phyloP scores from a whole-genome alignment of 345 rosid species.

The Syzygium aqueum region DNA sequence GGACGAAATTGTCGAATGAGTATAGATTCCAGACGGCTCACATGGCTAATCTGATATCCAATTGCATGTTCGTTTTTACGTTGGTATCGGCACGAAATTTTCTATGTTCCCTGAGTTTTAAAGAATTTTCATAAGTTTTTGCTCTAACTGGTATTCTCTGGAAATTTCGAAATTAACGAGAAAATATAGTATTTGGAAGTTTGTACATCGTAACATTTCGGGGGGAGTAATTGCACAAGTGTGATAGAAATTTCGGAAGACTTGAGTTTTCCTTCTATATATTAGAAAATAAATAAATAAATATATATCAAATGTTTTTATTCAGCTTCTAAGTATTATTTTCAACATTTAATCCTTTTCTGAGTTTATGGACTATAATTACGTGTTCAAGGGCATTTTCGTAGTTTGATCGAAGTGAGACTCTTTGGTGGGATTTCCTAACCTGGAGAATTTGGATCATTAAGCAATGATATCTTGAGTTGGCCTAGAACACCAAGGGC shows the following conservation, averaged over 20 bases:
- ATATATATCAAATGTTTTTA: background rate
- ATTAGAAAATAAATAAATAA: background rate
- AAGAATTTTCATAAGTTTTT: background rate
- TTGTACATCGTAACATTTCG: background rate
- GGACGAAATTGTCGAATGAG: background rate
- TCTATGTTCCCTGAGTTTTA: background rate
- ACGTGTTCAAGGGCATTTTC: background rate
- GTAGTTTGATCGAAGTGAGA: background rate
- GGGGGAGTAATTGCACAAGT: background rate
- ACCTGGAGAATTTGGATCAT: background rate
- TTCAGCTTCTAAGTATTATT: background rate
- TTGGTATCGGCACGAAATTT: background rate
- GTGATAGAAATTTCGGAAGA: background rate
- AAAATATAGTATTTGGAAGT: background rate
- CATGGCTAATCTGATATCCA: too few relatives aligned
- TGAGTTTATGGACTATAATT: background rate
- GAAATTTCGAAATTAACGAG: rapidly evolving
- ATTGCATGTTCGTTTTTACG: too few relatives aligned
- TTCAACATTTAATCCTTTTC: background rate
- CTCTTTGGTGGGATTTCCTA: background rate
- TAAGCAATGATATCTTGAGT: background rate
- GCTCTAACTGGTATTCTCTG: background rate
- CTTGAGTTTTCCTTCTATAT: background rate
- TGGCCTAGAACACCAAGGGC: background rate
- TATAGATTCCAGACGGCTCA: too few relatives aligned